Conservation (phyloP, 2,329 filamentous ascomycete species). For the Emmonsiellopsis sp. region DNA sequence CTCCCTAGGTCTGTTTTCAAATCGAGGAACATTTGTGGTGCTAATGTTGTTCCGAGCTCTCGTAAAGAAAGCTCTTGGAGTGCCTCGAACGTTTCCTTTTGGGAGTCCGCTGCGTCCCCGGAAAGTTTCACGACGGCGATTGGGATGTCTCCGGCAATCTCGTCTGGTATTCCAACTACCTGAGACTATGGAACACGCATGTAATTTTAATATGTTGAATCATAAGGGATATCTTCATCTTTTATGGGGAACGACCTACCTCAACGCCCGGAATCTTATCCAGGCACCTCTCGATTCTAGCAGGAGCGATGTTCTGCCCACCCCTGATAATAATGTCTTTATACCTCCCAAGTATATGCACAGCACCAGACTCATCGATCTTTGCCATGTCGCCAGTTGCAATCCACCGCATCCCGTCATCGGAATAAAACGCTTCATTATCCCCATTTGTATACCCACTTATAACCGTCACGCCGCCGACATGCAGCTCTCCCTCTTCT, state of each 20-base stretch:
- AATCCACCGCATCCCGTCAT: conserved; percentile 29
- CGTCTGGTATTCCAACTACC: neutral
- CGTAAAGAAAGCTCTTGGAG: neutral
- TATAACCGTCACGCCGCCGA: conserved; percentile 30
- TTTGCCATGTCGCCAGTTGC: conserved; percentile 35
- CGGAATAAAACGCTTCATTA: conserved; percentile 28
- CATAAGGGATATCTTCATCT: too few relatives aligned
- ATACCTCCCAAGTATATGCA: conserved; percentile 35
- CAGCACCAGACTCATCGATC: conserved; percentile 30
- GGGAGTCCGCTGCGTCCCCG: neutral
- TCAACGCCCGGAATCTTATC: conserved; percentile 25
- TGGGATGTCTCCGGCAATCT: too few relatives aligned
- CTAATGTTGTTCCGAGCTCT: neutral
- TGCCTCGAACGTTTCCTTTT: neutral
- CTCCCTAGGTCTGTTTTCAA: neutral
- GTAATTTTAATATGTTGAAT: too few relatives aligned
- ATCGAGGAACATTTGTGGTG: neutral
- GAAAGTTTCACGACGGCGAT: neutral
- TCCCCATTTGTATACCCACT: conserved; percentile 24
- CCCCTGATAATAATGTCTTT: conserved; percentile 41
- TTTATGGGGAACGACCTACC: conserved; percentile 13
- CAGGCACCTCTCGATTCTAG: conserved; percentile 28
- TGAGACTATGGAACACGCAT: neutral
- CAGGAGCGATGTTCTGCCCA: conserved; percentile 38
- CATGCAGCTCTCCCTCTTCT: conserved; percentile 34